A percentile compares a stretch with the other conserved stretches of the same genome.
Evolutionary conservation across 1,284 basidiomycete species (phyloP).

Genomic region (Fomitopsis betulina): DNA sequence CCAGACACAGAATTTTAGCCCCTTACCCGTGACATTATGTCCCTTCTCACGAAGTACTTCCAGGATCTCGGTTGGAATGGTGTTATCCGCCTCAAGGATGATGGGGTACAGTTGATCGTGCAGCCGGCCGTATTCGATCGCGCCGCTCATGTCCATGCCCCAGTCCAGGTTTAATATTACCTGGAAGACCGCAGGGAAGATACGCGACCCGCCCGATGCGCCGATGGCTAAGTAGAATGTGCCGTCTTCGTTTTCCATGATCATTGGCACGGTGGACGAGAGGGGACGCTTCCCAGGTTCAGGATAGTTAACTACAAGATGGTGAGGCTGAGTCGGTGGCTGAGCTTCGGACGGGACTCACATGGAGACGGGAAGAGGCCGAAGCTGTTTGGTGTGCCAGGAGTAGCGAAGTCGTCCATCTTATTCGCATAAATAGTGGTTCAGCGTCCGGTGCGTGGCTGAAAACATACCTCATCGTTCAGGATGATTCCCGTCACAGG

Average conservation of each 20-base stretch:
- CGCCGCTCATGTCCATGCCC: slow-evolving; percentile 74
- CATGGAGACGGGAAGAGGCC: slow-evolving; percentile 85
- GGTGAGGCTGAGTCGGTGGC: background rate
- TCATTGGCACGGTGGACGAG: slow-evolving; percentile 79
- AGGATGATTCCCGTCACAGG: slow-evolving; percentile 82
- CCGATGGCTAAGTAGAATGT: slow-evolving; percentile 73
- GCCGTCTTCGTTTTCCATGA: slow-evolving; percentile 73
- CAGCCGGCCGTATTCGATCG: slow-evolving; percentile 85
- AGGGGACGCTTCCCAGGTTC: slow-evolving; percentile 83
- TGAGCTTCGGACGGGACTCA: slow-evolving; percentile 30
- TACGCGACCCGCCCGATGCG: slow-evolving; percentile 84
- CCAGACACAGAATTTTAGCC: background rate
- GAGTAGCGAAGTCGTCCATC: slow-evolving; percentile 89
- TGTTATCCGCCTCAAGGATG: slow-evolving; percentile 59
- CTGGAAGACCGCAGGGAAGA: slow-evolving; percentile 81
- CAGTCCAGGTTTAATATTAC: slow-evolving; percentile 78
- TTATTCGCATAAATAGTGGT: slow-evolving; percentile 14
- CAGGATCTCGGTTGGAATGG: slow-evolving; percentile 50
- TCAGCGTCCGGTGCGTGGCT: background rate
- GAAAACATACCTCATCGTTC: slow-evolving; percentile 72
- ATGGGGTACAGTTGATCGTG: slow-evolving; percentile 87
- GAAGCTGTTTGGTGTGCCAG: slow-evolving; percentile 77
- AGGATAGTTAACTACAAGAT: slow-evolving; percentile 74
- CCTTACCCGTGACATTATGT: slow-evolving; percentile 68
- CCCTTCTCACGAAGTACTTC: slow-evolving; percentile 56